Percentiles rank a stretch among this genome's conserved stretches.
phyloP scores from a whole-genome alignment of 192 early-diverging fungal species.

The Coemansia sp. region DNA sequence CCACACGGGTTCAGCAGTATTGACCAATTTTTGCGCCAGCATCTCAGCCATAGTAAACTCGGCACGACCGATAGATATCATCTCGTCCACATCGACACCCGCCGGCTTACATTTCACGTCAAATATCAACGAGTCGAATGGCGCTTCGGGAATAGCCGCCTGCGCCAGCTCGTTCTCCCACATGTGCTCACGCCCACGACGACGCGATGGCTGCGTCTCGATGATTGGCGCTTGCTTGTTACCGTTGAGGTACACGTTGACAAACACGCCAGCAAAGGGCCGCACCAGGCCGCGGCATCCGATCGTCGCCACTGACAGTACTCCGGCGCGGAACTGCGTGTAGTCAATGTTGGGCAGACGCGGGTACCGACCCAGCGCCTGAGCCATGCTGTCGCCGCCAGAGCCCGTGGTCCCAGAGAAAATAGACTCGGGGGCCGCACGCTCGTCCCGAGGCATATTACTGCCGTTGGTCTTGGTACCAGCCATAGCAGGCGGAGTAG shows the following conservation, averaged over 20 bases:
- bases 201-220: constrained; percentile 48
- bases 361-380: constrained; percentile 52
- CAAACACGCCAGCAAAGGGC: constrained; percentile 56
- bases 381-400: constrained; percentile 36
- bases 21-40: constrained; percentile 49
- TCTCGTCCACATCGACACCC: constrained; percentile 47
- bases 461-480: constrained; percentile 4
- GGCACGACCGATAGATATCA: constrained; percentile 55
- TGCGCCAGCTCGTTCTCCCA: constrained; percentile 58
- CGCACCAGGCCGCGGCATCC: constrained; percentile 55
- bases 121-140: constrained; percentile 42
- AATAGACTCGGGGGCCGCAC: constrained; percentile 30
- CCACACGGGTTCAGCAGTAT: constrained; percentile 56
- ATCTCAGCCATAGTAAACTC: constrained; percentile 56
- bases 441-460: constrained; percentile 12
- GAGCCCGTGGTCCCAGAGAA: constrained; percentile 49
- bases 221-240: constrained; percentile 54
- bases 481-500: background rate
- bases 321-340: constrained; percentile 48
- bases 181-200: constrained; percentile 54
- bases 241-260: constrained; percentile 51
- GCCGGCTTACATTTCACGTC: constrained; percentile 49
- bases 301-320: constrained; percentile 49
- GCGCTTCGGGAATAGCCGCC: constrained; percentile 44
- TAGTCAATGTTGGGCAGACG: constrained; percentile 59